Evolutionary conservation across 345 rosid genomes (phyloP).

Genomic region (Hirschfeldia incana): DNA sequence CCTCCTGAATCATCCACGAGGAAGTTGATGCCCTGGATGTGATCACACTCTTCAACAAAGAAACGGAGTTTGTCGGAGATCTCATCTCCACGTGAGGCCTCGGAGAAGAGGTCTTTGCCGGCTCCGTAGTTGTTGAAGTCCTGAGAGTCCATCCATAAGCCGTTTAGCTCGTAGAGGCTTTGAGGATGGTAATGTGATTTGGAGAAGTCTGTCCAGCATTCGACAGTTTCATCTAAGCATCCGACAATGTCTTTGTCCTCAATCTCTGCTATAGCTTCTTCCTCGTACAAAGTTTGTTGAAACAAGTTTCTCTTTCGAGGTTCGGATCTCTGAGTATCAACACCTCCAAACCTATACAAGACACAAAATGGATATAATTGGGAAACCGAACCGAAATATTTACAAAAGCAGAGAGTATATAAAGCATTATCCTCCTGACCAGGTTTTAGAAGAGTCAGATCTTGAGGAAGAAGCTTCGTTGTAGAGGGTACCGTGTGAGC

Average conservation of each 20-base stretch:
- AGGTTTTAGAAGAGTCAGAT: slow-evolving; percentile 55
- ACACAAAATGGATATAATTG: background rate
- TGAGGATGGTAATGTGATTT: slow-evolving; percentile 87
- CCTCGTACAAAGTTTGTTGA: slow-evolving; percentile 73
- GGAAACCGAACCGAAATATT: too few species aligned
- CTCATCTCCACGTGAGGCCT: slow-evolving; percentile 68
- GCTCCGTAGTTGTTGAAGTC: slow-evolving; percentile 77
- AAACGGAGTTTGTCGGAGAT: slow-evolving; percentile 76
- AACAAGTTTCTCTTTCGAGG: slow-evolving; percentile 58
- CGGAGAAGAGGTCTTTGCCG: slow-evolving; percentile 71
- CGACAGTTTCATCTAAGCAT: slow-evolving; percentile 61
- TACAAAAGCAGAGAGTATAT: background rate
- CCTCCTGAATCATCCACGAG: slow-evolving; percentile 89
- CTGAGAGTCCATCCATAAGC: slow-evolving; percentile 57
- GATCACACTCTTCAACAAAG: slow-evolving; percentile 92
- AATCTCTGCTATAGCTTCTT: slow-evolving; percentile 50
- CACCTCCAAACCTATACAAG: slow-evolving; percentile 66
- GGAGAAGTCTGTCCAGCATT: slow-evolving; percentile 92
- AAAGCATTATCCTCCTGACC: slow-evolving; percentile 55
- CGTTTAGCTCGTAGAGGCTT: slow-evolving; percentile 69
- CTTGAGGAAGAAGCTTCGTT: slow-evolving; percentile 42
- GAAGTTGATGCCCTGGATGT: slow-evolving; percentile 94
- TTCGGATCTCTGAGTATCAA: slow-evolving; percentile 60
- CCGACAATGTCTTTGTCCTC: slow-evolving; percentile 73
- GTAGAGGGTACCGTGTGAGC: slow-evolving; percentile 70